phyloP scores from a whole-genome alignment of 2,329 filamentous ascomycete genomes.

The Triangularia verruculosa region DNA sequence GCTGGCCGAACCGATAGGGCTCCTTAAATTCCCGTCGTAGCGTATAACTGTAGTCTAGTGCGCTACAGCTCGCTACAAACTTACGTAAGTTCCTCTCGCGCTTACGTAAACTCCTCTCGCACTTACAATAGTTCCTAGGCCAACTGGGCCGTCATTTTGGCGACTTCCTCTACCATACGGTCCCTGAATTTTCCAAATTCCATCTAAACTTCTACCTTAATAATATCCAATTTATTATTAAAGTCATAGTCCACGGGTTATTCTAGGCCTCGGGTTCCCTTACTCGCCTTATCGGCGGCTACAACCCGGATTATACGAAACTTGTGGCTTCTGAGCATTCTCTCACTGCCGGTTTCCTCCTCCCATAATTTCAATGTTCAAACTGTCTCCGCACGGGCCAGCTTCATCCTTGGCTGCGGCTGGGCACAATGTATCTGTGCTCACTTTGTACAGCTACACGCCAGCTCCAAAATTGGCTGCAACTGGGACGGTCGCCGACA shows the following conservation, averaged over 20 bases:
- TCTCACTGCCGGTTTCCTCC: too few species aligned
- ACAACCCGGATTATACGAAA: too few species aligned
- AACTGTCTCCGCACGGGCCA: too few species aligned
- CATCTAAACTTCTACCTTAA: conserved; percentile 3
- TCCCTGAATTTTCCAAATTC: conserved; percentile 10
- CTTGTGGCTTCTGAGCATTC: too few species aligned
- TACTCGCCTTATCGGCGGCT: neutral
- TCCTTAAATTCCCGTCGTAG: conserved; percentile 5
- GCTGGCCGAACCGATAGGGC: neutral
- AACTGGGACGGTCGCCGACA: too few species aligned
- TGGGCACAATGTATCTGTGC: too few species aligned
- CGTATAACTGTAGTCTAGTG: conserved; percentile 8
- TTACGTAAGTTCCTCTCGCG: conserved; percentile 6
- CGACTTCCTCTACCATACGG: neutral
- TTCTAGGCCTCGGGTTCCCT: conserved; percentile 1
- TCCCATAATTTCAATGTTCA: too few species aligned
- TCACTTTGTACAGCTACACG: too few species aligned
- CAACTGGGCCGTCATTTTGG: neutral
- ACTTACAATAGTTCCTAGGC: conserved; percentile 2
- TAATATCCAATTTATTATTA: conserved; percentile 9
- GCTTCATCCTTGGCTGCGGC: too few species aligned
- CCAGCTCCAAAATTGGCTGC: too few species aligned
- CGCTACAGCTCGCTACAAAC: conserved; percentile 4
- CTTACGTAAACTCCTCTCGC: too few species aligned
- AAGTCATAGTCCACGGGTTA: conserved; percentile 6